Evolutionary conservation across 1,139 yeast genomes (phyloP).

Genomic region (Yamadazyma membranifaciens): DNA sequence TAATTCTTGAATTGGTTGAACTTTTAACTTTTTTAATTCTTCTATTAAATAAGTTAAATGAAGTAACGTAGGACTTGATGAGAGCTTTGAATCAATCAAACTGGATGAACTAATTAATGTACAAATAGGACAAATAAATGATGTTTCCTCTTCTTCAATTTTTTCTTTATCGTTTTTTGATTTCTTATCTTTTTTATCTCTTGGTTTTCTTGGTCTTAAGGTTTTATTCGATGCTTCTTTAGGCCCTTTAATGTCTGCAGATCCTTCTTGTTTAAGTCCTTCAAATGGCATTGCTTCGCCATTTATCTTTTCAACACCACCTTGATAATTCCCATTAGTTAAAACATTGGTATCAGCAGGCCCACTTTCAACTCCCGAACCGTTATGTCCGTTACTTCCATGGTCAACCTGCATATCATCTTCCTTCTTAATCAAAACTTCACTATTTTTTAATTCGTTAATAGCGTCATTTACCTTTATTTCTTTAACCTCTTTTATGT

Average conservation of each 20-base stretch:
- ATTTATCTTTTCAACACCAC: not conserved
- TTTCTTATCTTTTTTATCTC: not conserved
- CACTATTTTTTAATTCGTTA: not conserved
- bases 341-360: not conserved
- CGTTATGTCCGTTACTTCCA: not conserved
- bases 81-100: slow-evolving; percentile 17
- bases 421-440: not conserved
- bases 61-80: slow-evolving; percentile 21
- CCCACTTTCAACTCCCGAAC: not conserved
- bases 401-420: not conserved
- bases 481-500: not conserved
- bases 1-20: slow-evolving; percentile 42
- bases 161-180: slow-evolving; percentile 13
- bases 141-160: slow-evolving; percentile 17
- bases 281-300: not conserved
- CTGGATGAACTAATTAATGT: slow-evolving; percentile 23
- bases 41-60: slow-evolving; percentile 20
- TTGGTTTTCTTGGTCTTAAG: not conserved
- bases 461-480: not conserved
- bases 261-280: slow-evolving; percentile 1
- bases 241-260: not conserved
- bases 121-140: slow-evolving; percentile 69
- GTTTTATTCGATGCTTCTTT: not conserved
- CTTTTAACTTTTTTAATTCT: slow-evolving; percentile 32
- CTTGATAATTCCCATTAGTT: not conserved